Base-by-base conservation (phyloP, 345 rosid species). In the Citrus hindsii region DNA sequence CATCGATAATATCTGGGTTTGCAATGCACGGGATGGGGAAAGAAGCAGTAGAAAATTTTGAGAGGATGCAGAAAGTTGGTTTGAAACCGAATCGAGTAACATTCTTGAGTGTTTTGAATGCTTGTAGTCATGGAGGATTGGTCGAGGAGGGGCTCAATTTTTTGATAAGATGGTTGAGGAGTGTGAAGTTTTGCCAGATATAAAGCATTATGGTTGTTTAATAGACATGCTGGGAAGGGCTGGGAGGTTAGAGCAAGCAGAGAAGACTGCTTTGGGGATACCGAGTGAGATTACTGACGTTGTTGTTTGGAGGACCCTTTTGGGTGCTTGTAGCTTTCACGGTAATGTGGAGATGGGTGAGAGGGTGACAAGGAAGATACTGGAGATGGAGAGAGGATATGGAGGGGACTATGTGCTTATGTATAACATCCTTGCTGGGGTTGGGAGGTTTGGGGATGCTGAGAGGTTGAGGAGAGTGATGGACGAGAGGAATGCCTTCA, bases 71-170 rank as follows among this genome's bases (percentile, higher is more conserved):
- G 84, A 87, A 72, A 73, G 60, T 65, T 35, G 92, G 93, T 27
- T 63, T 89, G 80, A 89, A 71, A 21, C 93, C 98, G 0, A 95
- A 93, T 51, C 81, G 87, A 81, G 94, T 91, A 59, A 92, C 97
- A 3, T 90, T 90, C 82, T 71, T 95, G 82, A 90, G 97, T 80
- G 88, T 92, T 69, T 79, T 95, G 77, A 92, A 82, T 85, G 98
- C 93, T 62, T 93, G 95, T 71, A 95, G 98, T 76, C 98, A 95
- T 79, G 98, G 93, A 82, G 98, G 93, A 40, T 81, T 90, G 81
- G 90, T 90, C 7, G 94, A 93, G 64, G 88, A 88, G 38, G 95
- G 97, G 73, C 82, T 91, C 35, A 83, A 83, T 87, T 90, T 80
- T 95, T 93, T 69, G 28, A 89, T 30, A 84, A 74, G 82, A 93